Conservation (phyloP, 202 grass and related monocot species). For the Panicum virgatum region DNA sequence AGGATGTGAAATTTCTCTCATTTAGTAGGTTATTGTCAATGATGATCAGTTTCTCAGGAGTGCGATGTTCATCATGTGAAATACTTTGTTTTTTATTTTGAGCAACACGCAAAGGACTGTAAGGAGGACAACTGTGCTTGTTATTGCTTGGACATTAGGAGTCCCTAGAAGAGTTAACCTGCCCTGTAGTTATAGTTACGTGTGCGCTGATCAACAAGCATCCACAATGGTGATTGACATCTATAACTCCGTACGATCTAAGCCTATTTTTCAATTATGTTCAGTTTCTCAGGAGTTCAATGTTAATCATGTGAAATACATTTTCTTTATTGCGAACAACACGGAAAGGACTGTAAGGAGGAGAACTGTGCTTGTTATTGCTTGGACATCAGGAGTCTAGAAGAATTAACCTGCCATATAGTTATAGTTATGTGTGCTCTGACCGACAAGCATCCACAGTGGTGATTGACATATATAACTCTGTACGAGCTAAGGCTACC, state of each 20-base stretch:
- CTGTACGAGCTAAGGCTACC: not conserved
- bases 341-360: constrained; percentile 7
- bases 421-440: not conserved
- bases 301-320: not conserved
- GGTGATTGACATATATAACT: not conserved
- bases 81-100: not conserved
- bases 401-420: not conserved
- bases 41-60: not conserved
- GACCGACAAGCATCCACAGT: not conserved
- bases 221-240: not conserved
- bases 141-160: not conserved
- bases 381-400: not conserved
- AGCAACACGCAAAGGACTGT: constrained; percentile 5
- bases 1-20: not conserved
- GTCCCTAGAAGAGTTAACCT: not conserved
- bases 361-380: not conserved
- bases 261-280: not conserved
- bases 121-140: not conserved
- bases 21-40: not conserved
- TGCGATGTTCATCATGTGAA: not conserved
- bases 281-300: not conserved
- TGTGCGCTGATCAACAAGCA: not conserved
- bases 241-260: not conserved
- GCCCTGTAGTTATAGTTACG: not conserved
- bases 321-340: not conserved